phyloP scores from a whole-genome alignment of 1,284 basidiomycete genomes.

The Sanghuangporus weigelae region DNA sequence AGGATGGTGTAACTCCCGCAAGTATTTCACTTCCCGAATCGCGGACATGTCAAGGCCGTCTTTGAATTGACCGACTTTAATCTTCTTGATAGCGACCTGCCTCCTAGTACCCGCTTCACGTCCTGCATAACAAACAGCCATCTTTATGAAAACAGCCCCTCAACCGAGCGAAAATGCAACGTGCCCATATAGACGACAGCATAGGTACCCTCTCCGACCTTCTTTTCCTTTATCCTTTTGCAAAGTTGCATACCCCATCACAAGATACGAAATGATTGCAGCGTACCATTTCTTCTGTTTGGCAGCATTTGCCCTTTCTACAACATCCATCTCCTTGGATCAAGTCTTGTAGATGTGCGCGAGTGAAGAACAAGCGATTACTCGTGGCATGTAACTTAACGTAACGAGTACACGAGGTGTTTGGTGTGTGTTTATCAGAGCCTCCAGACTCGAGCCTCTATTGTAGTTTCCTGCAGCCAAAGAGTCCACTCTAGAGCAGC shows the following conservation, averaged over 20 bases:
- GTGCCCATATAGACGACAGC: slow-evolving; percentile 93
- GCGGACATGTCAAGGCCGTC: slow-evolving; percentile 99
- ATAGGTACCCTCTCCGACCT: slow-evolving; percentile 95
- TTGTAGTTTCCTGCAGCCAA: no score
- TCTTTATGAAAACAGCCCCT: neutral
- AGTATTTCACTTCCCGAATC: slow-evolving; percentile 95
- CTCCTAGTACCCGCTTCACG: slow-evolving; percentile 63
- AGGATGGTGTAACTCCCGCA: slow-evolving; percentile 90
- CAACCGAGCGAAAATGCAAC: neutral
- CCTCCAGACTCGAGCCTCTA: no score
- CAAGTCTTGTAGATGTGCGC: neutral
- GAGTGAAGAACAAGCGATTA: neutral
- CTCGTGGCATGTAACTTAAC: neutral
- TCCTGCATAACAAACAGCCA: slow-evolving; percentile 34
- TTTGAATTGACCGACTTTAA: slow-evolving; percentile 94
- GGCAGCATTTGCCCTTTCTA: slow-evolving; percentile 67
- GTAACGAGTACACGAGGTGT: no score
- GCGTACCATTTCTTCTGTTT: slow-evolving; percentile 64
- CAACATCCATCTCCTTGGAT: slow-evolving; percentile 57
- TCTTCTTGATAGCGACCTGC: slow-evolving; percentile 97
- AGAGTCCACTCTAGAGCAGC: no score
- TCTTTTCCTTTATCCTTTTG: slow-evolving; percentile 75
- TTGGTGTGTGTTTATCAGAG: no score
- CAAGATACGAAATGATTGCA: neutral
- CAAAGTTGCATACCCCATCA: neutral